These are phyloP conservation scores for Linum lewisii DNA, from an alignment of 345 rosid genomes.

Conservation along the genomic window DNA sequence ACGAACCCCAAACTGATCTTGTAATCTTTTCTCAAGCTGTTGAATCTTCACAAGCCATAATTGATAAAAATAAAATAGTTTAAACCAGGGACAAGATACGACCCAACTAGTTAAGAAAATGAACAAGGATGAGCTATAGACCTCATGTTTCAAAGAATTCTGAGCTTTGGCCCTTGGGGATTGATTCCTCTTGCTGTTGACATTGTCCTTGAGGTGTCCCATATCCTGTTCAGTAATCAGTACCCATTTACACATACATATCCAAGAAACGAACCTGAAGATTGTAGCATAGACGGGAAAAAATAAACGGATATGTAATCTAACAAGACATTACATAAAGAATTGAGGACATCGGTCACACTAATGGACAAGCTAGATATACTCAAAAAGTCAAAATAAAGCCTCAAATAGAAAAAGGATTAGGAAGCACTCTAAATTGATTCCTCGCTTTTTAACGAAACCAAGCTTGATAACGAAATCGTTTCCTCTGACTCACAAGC, in stretches of 20 bases:
- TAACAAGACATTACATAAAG: no score
- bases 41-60: constrained; percentile 37
- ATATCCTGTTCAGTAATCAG: constrained; percentile 42
- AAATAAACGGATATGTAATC: no score
- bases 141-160: constrained; percentile 79
- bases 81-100: neutral
- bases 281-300: no score
- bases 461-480: neutral
- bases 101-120: constrained; percentile 1
- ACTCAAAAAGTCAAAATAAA: no score
- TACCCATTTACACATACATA: neutral
- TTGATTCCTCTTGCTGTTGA: constrained; percentile 35
- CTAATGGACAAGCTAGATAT: no score
- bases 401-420: no score
- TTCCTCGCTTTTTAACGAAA: constrained; percentile 15
- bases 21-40: constrained; percentile 73
- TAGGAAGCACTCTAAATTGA: neutral
- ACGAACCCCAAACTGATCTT: constrained; percentile 70
- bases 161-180: constrained; percentile 38
- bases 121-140: constrained; percentile 17
- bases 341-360: no score
- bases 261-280: no score
- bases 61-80: neutral
- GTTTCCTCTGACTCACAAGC: constrained; percentile 35
- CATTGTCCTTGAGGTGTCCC: constrained; percentile 34